Evolutionary conservation across 331 rosid species (phyloP).

Genomic region (Acacia pycnantha): DNA sequence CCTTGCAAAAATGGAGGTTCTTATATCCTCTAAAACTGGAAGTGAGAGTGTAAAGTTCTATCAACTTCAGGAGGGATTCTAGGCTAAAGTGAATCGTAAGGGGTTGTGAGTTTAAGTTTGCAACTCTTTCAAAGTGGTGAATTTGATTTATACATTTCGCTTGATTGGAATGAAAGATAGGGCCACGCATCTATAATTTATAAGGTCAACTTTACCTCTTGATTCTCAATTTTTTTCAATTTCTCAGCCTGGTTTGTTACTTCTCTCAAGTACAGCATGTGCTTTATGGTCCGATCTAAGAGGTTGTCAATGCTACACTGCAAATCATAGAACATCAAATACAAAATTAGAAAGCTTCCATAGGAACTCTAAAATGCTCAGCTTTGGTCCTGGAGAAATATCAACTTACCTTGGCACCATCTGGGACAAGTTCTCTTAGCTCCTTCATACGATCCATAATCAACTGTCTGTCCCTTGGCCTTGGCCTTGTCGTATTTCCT

Average conservation of each 20-base stretch:
- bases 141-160: not conserved
- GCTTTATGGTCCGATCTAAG: constrained; percentile 74
- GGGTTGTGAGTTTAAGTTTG: not conserved
- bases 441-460: constrained; percentile 92
- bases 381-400: not conserved
- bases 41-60: not conserved
- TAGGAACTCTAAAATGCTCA: not conserved
- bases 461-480: constrained; percentile 92
- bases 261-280: constrained; percentile 66
- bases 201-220: constrained; percentile 43
- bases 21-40: not conserved
- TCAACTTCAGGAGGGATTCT: not conserved
- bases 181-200: not conserved
- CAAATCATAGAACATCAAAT: constrained; percentile 25
- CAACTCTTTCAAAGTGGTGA: not conserved
- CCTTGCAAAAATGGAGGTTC: not conserved
- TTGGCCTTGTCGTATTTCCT: constrained; percentile 44
- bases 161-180: not conserved
- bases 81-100: not conserved
- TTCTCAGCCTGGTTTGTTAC: constrained; percentile 74
- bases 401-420: constrained; percentile 62
- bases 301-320: constrained; percentile 98
- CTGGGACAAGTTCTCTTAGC: constrained; percentile 85
- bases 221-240: constrained; percentile 42
- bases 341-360: not conserved